Evolutionary conservation across 2,329 filamentous ascomycete species (phyloP).

Genomic region (Tolypocladium tundrense): DNA sequence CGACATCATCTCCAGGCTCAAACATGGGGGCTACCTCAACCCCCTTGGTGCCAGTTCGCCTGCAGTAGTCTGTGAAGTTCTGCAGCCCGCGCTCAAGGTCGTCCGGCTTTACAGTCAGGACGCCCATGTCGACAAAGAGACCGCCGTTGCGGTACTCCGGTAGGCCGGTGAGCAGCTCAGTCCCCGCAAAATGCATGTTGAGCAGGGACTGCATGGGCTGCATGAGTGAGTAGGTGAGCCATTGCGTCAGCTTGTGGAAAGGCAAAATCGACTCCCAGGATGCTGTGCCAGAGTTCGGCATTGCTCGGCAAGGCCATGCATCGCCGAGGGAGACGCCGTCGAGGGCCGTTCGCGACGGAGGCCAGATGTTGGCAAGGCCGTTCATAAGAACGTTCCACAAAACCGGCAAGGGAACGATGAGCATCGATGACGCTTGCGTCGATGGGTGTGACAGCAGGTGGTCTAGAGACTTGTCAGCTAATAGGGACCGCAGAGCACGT

Average conservation of each 20-base stretch:
- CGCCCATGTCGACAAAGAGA: slow-evolving; percentile 73
- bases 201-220: slow-evolving; percentile 77
- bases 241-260: slow-evolving; percentile 91
- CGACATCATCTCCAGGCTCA: slow-evolving; percentile 47
- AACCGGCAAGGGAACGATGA: slow-evolving; percentile 76
- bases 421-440: slow-evolving; percentile 78
- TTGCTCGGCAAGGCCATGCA: slow-evolving; percentile 80
- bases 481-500: background rate
- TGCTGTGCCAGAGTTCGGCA: slow-evolving; percentile 51
- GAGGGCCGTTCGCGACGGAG: slow-evolving; percentile 71
- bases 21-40: slow-evolving; percentile 49
- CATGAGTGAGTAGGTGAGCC: slow-evolving; percentile 91
- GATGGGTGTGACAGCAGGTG: slow-evolving; percentile 87
- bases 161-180: slow-evolving; percentile 73
- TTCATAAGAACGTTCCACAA: slow-evolving; percentile 89
- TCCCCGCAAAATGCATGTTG: slow-evolving; percentile 69
- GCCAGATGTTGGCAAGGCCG: slow-evolving; percentile 81
- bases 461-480: slow-evolving; percentile 43
- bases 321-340: slow-evolving; percentile 84
- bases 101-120: slow-evolving; percentile 63
- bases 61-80: slow-evolving; percentile 53
- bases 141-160: slow-evolving; percentile 92
- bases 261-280: slow-evolving; percentile 72
- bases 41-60: slow-evolving; percentile 55
- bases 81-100: slow-evolving; percentile 63